Base-by-base conservation (phyloP, 2,329 filamentous ascomycete genomes). In the Colletotrichum sp. region DNA sequence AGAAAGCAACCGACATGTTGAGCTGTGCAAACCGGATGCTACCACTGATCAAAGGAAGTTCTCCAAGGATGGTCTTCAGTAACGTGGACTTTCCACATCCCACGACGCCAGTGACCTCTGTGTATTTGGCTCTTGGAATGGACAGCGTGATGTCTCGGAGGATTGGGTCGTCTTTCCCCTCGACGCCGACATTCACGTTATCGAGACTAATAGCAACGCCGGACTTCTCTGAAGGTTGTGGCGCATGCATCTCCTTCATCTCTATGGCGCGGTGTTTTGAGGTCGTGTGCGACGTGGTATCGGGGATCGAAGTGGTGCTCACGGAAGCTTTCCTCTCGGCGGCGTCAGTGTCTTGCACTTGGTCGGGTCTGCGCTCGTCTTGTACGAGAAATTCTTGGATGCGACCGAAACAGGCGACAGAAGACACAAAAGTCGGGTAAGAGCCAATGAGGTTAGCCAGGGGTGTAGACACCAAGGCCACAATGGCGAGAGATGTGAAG, bases 1-100 rank as follows among this genome's bases (percentile, higher is more conserved):
- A 78, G 72, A 75, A 78, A 6, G 78, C 78, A 57, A 80, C 59
- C 27, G 78, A 55, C 19, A 2, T 13, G 0, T 22, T 29, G 8
- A 1, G 12, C 6, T 34, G 22, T 4, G 1, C 8, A 19, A 64
- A 27, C 1, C 34, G 30, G 16, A 74, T 59, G 5, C 7, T 7
- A 5, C 71, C 22, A 59, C 70, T 29, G 9, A 0, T 36, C 12
- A 44, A n/a, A 6, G 66, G 7, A n/a, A 70, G 55, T 65, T 79
- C 78, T n/a, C 79, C 80, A 2, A 82, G 75, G 1, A 83, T 75
- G 27, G 78, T 79, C 25, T 79, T 77, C 27, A 82, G 68, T 22
- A 81, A 74, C 0, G 75, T 78, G 6, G 78, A 71, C 65, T 79
- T 79, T 32, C 78, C 78, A 22, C 72, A 78, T 9, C 72, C 78